These are phyloP conservation scores for Nepenthes gracilis DNA, from an alignment of 148 eudicot genomes.

Conservation along the genomic window DNA sequence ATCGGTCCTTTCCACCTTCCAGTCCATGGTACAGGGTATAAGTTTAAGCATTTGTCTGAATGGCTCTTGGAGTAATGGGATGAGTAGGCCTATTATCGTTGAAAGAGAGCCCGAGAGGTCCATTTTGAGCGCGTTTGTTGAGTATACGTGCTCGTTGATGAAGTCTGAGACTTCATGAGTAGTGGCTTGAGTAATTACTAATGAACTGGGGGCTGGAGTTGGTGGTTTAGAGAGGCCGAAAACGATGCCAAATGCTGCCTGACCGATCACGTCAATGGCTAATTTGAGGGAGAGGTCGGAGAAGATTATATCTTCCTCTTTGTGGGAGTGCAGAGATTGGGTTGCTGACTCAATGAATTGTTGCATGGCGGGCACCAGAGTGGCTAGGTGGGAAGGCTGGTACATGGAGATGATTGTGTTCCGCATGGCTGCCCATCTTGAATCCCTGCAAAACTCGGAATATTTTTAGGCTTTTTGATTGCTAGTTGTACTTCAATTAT, in stretches of 20 bases:
- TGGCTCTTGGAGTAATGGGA: conserved; percentile 77
- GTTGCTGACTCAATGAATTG: conserved; percentile 44
- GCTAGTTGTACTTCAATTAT: neutral
- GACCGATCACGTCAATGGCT: conserved; percentile 81
- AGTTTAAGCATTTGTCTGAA: conserved; percentile 61
- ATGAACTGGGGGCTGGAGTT: conserved; percentile 12
- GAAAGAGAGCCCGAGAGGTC: conserved; percentile 86
- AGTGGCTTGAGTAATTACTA: neutral
- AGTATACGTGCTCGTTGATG: conserved; percentile 72
- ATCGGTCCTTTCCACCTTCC: conserved; percentile 58
- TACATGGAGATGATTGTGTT: conserved; percentile 77
- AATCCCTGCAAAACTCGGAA: conserved; percentile 35
- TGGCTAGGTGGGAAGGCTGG: conserved; percentile 88
- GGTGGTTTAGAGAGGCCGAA: conserved; percentile 70
- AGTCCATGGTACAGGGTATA: conserved; percentile 76
- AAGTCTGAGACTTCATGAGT: conserved; percentile 37
- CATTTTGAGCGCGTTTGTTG: conserved; percentile 84
- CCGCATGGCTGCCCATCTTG: conserved; percentile 86
- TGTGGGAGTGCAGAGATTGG: conserved; percentile 21
- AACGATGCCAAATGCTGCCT: conserved; percentile 81
- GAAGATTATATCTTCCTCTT: conserved; percentile 31
- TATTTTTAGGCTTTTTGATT: neutral
- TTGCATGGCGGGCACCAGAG: conserved; percentile 76
- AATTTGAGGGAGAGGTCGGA: conserved; percentile 63
- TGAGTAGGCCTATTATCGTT: conserved; percentile 58